Base-by-base conservation (phyloP, 768 basidiomycete species). In the Russula compacta region DNA sequence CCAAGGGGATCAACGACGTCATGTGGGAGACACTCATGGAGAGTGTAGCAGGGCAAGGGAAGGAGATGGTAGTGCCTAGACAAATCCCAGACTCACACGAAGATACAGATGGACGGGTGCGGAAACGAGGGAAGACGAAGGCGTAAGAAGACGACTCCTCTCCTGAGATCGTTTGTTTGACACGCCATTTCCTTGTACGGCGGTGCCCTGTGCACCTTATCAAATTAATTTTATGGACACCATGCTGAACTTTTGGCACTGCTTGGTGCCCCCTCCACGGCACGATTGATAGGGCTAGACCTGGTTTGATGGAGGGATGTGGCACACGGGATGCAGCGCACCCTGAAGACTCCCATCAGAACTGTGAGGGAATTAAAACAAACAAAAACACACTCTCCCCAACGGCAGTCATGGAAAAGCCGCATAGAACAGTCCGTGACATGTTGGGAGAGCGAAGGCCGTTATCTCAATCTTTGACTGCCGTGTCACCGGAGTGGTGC, bases 21-120 rank as follows among this genome's bases (percentile, higher is more conserved):
- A 95, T 97, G 87, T 97, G 95, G 95, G 87, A 89, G 65, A 82
- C 80, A 2, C 81, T 93, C 1, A 87, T 95, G 33, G 84, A 87
- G 65, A 80, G 75, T 48, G 73, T 85, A 14, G 73, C 87, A 3
- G 69, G 72, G n/a, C 73, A 73, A 51, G 71, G 71, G 43, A 71
- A 72, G 65, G 62, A 64, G 38, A 67, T 68, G 36, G 63, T 29
- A 10, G 44, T 52, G 52, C 46, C 40, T n/a, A 57, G 32, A 24
- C 52, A 53, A 39, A 40, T 49, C 33, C 40, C 47, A 21, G 61
- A 63, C 39, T 53, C 61, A 61, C 51, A 38, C 43, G 56, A 57
- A 47, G 60, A 46, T 17, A 33, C 51, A 14, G 51, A 48, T 29
- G 56, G 21, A 35, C 58, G 53, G 49, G 64, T 44, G 14, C 46